These are phyloP conservation scores for Colletotrichum sp. DNA, from an alignment of 2,329 filamentous ascomycete genomes.

Conservation along the genomic window DNA sequence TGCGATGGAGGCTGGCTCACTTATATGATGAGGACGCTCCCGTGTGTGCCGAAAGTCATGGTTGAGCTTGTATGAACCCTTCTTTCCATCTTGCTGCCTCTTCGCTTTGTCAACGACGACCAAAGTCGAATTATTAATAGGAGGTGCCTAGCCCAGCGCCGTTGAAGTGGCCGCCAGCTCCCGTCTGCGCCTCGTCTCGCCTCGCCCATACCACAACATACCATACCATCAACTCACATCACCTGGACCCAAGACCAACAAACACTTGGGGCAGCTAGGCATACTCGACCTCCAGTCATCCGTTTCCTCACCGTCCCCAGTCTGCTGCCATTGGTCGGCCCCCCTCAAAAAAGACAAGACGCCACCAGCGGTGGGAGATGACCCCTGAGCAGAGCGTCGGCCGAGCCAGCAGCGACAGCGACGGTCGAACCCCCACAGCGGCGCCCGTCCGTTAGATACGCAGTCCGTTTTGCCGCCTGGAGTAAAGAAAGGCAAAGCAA, in stretches of 20 bases:
- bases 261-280: background rate
- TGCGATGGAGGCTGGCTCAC: background rate
- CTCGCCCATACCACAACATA: background rate
- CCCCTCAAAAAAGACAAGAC: background rate
- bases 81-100: background rate
- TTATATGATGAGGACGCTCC: background rate
- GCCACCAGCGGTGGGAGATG: constrained; percentile 3
- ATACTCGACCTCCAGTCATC: background rate
- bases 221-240: background rate
- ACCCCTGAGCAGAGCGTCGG: constrained; percentile 1
- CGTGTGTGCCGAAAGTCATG: background rate
- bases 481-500: background rate
- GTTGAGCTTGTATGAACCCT: background rate
- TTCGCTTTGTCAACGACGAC: background rate
- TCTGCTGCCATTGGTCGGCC: background rate
- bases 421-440: background rate
- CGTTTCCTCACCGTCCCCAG: background rate
- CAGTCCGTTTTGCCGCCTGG: background rate
- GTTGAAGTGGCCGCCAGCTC: background rate
- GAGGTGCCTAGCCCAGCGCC: background rate
- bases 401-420: background rate
- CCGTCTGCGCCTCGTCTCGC: background rate
- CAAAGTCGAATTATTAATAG: background rate
- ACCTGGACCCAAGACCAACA: background rate
- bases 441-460: background rate